Percentiles rank a stretch among this genome's conserved stretches.
Conservation (phyloP, 163 green algal species). For the Dunaliella salina region DNA sequence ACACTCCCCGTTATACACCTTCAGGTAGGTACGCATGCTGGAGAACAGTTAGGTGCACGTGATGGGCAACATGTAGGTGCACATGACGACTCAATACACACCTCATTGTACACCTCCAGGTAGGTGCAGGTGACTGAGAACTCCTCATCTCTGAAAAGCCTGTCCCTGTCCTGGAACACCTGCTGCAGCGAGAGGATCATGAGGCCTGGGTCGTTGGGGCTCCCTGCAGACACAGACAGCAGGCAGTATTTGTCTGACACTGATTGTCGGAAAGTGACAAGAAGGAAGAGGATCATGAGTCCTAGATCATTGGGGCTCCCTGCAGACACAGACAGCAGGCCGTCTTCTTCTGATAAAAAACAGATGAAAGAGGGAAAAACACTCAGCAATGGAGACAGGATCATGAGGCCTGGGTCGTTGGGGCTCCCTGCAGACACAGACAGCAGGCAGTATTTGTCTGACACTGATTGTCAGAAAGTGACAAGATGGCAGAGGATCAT, state of each 20-base stretch:
- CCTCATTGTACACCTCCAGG: slow-evolving; percentile 80
- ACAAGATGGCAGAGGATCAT: slow-evolving; percentile 84
- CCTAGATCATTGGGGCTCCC: slow-evolving; percentile 60
- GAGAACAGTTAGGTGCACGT: no score
- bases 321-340: slow-evolving; percentile 3
- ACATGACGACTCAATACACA: no score
- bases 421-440: slow-evolving; percentile 34
- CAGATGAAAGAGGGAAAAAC: no score
- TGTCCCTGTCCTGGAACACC: slow-evolving; percentile 65
- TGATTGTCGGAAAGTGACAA: no score
- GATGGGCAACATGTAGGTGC: no score
- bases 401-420: slow-evolving; percentile 74
- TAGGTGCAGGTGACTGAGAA: slow-evolving; percentile 73
- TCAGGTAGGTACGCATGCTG: no score
- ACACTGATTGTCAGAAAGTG: no score
- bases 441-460: neutral
- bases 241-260: no score
- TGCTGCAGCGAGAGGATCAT: slow-evolving; percentile 73
- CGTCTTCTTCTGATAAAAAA: no score
- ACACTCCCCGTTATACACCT: no score
- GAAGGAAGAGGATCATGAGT: slow-evolving; percentile 80
- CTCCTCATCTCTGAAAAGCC: slow-evolving; percentile 51
- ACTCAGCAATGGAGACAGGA: no score
- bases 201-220: slow-evolving; percentile 61
- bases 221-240: slow-evolving; percentile 31